These are phyloP conservation scores for Akanthomyces muscarius DNA, from an alignment of 2,329 filamentous ascomycete genomes.

Conservation along the genomic window DNA sequence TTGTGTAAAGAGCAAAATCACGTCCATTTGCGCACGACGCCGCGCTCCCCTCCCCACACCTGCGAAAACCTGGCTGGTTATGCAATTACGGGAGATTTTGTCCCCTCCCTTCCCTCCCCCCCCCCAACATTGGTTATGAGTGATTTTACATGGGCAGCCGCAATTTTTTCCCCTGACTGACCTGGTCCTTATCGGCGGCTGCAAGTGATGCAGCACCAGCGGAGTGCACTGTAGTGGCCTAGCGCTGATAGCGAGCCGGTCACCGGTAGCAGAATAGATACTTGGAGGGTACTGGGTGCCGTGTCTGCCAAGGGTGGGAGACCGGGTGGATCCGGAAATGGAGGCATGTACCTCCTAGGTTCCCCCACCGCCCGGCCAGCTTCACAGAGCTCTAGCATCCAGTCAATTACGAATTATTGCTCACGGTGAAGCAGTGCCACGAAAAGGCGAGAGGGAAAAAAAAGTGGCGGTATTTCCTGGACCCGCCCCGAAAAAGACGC, in stretches of 20 bases:
- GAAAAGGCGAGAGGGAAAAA: neutral
- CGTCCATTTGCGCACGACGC: neutral
- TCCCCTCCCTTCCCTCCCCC: neutral
- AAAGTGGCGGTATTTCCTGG: conserved; percentile 7
- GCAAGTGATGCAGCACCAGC: conserved; percentile 1
- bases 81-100: conserved; percentile 11
- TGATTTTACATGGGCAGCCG: neutral
- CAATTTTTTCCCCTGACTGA: neutral
- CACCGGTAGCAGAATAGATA: neutral
- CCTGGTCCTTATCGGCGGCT: conserved; percentile 15
- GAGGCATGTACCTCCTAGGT: neutral
- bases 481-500: conserved; percentile 9
- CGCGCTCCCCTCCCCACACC: conserved; percentile 10
- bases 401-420: neutral
- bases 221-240: conserved; percentile 11
- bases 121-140: neutral
- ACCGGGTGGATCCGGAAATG: neutral
- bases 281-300: neutral
- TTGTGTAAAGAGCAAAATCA: conserved; percentile 14
- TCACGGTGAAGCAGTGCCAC: neutral
- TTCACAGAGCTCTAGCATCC: neutral
- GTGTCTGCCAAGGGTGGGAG: neutral
- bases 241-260: conserved; percentile 3
- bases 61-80: neutral
- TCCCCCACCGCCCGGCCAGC: neutral